Base-by-base conservation (phyloP, 108 stramenopile genomes). In the Cyclotella choctawhatcheeana region DNA sequence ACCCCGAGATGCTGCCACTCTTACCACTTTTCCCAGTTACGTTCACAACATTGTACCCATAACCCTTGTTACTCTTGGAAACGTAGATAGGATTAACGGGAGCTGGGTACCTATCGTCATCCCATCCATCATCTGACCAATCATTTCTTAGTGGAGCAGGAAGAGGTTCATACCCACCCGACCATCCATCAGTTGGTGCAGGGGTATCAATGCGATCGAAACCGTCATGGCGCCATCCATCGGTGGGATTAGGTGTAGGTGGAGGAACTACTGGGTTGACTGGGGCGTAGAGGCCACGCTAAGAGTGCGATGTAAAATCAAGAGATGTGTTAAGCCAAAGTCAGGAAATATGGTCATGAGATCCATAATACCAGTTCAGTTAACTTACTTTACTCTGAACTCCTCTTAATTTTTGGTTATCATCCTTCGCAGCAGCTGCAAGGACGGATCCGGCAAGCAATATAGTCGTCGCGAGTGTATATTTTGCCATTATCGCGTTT, bases 21-120 rank as follows among this genome's bases (percentile, higher is more conserved):
- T 48, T 48, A n/a, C 47, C 12, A 40, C 37, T 12, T 40, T 12
- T n/a, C 17, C 47, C 47, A n/a, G 17, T 48, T 4, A 48, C 47
- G 4, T n/a, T n/a, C 4, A n/a, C 8, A n/a, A 48, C 47, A 48
- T 48, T 48, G 16, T n/a, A 4, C 4, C 47, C 47, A 48, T n/a
- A 48, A n/a, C 47, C 47, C 47, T 48, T 48, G 47, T 4, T 48
- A 10, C 47, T 48, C n/a, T 48, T 48, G 47, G 37, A 40, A 40
- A 40, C 37, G 37, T 40, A 8, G 37, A 40, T 12, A 40, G 6
- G 12, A 40, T n/a, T n/a, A n/a, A n/a, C n/a, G n/a, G n/a, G n/a
- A n/a, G n/a, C n/a, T n/a, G n/a, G n/a, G n/a, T n/a, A n/a, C n/a
- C n/a, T n/a, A n/a, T n/a, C n/a, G n/a, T n/a, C n/a, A n/a, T n/a